Conservation (phyloP, 2,329 filamentous ascomycete species). For the Fusarium goolgardi region DNA sequence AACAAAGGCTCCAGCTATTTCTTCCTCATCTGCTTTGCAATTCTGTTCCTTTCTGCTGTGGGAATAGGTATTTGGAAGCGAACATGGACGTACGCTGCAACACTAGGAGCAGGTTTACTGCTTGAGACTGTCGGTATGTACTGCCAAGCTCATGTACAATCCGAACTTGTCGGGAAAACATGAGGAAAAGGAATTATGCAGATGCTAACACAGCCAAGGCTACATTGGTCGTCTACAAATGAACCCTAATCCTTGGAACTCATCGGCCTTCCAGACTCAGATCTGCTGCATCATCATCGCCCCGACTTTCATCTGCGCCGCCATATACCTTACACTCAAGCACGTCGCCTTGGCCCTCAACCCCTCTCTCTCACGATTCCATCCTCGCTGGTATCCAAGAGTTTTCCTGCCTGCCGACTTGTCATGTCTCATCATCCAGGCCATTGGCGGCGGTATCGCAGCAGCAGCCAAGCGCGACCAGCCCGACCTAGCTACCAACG, state of each 20-base stretch:
- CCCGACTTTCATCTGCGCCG: slow-evolving; percentile 71
- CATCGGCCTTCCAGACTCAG: slow-evolving; percentile 66
- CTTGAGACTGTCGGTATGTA: slow-evolving; percentile 63
- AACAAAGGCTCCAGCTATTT: slow-evolving; percentile 67
- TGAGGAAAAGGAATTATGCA: neutral
- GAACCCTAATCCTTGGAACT: slow-evolving; percentile 65
- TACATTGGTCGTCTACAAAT: slow-evolving; percentile 65
- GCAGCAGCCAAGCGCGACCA: slow-evolving; percentile 59
- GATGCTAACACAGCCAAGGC: slow-evolving; percentile 52
- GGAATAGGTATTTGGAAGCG: slow-evolving; percentile 60
- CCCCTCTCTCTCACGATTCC: slow-evolving; percentile 63
- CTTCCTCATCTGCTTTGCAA: slow-evolving; percentile 62
- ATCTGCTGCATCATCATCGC: slow-evolving; percentile 69
- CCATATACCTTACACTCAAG: slow-evolving; percentile 73
- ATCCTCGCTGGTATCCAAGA: slow-evolving; percentile 64
- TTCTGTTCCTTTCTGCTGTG: slow-evolving; percentile 57
- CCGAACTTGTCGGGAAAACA: neutral
- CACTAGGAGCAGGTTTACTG: slow-evolving; percentile 61
- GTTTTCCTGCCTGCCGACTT: slow-evolving; percentile 71
- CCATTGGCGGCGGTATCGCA: slow-evolving; percentile 67
- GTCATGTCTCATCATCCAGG: slow-evolving; percentile 68
- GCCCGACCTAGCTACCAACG: slow-evolving; percentile 55
- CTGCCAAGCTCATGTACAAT: neutral
- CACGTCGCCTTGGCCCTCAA: slow-evolving; percentile 64
- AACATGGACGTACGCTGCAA: slow-evolving; percentile 66